Evolutionary conservation across 352 stramenopile genomes (phyloP).

Genomic region (Paralagenidium karlingii): DNA sequence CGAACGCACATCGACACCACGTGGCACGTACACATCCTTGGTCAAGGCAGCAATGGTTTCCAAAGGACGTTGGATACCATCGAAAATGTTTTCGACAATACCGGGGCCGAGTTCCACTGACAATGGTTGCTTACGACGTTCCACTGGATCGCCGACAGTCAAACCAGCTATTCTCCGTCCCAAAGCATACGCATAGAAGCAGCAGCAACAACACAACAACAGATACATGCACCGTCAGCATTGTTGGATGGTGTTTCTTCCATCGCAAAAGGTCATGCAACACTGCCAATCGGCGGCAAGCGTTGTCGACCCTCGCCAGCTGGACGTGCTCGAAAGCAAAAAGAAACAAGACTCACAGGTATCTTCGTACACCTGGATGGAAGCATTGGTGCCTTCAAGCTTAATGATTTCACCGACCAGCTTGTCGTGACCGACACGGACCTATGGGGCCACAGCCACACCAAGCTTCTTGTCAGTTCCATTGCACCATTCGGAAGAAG

Average conservation of each 20-base stretch:
- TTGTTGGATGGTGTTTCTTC: no score
- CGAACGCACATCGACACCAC: slow-evolving; percentile 93
- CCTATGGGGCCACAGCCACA: slow-evolving; percentile 39
- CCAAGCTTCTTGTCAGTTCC: not conserved
- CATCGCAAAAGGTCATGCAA: no score
- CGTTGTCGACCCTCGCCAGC: not conserved
- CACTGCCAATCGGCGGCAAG: no score
- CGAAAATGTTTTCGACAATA: slow-evolving; percentile 99
- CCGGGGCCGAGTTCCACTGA: slow-evolving; percentile 98
- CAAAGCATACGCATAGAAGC: not conserved
- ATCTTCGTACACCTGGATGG: slow-evolving; percentile 99
- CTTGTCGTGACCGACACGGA: slow-evolving; percentile 98
- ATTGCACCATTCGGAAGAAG: not conserved
- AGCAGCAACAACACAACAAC: not conserved
- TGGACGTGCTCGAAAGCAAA: not conserved
- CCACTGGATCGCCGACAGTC: slow-evolving; percentile 96
- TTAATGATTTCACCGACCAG: slow-evolving; percentile 99
- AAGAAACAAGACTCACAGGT: slow-evolving; percentile 51
- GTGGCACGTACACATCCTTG: slow-evolving; percentile 96
- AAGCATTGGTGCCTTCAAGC: slow-evolving; percentile 98
- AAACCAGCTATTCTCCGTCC: no score
- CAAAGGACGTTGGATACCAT: slow-evolving; percentile 99
- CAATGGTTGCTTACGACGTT: slow-evolving; percentile 95
- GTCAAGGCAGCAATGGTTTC: slow-evolving; percentile 91
- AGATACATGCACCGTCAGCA: slow-evolving; percentile 7